Percentiles rank a stretch among this genome's conserved stretches.
Conservation (phyloP, 78 protist species). For the Trichosphaerium sp. region DNA sequence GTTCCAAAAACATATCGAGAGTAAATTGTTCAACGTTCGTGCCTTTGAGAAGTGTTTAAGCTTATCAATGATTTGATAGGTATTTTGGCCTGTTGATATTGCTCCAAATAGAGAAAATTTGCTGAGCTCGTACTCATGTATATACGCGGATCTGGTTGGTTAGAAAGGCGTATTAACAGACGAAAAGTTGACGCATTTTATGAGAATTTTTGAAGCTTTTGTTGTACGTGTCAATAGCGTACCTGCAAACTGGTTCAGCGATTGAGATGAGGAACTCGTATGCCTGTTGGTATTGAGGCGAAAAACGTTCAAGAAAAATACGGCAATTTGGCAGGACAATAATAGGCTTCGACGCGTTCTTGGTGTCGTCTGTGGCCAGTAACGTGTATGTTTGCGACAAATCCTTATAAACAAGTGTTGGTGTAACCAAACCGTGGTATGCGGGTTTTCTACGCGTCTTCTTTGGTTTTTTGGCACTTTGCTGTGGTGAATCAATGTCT, state of each 20-base stretch:
- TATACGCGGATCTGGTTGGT: constrained; percentile 38
- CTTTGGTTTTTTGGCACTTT: no score
- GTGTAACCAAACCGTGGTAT: no score
- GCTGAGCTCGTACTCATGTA: constrained; percentile 88
- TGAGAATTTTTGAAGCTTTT: background rate
- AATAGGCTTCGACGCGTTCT: constrained; percentile 58
- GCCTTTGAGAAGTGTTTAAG: constrained; percentile 54
- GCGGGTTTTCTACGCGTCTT: no score
- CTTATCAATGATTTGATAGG: constrained; percentile 46
- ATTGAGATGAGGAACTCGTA: constrained; percentile 91
- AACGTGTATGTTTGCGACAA: no score
- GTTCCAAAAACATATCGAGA: no score
- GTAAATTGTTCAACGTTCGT: no score
- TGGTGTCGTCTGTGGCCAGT: no score
- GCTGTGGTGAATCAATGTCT: no score
- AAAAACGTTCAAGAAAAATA: constrained; percentile 79
- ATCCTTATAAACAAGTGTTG: no score
- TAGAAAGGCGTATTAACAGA: background rate
- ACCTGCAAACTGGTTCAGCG: constrained; percentile 81
- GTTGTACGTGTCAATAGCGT: background rate
- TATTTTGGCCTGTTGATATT: constrained; percentile 73
- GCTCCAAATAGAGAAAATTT: constrained; percentile 91
- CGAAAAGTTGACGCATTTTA: background rate
- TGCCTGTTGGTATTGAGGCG: constrained; percentile 77
- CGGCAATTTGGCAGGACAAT: constrained; percentile 78